phyloP scores from a whole-genome alignment of 2,329 filamentous ascomycete genomes.

The Spiromastix sp. region DNA sequence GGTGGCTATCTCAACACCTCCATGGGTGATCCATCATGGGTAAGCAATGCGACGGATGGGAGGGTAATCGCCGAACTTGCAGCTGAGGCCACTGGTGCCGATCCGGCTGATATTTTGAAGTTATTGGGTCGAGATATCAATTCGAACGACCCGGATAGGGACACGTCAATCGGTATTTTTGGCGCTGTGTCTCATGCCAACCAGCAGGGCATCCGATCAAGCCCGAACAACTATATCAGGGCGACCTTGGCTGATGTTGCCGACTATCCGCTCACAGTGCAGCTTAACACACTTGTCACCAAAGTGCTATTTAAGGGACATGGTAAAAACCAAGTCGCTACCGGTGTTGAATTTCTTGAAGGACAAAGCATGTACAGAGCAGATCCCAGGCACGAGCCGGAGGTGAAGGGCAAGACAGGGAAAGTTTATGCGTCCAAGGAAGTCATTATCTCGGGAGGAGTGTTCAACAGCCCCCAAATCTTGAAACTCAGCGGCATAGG shows the following conservation, averaged over 20 bases:
- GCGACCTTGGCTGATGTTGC: constrained; percentile 13
- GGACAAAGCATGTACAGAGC: constrained; percentile 39
- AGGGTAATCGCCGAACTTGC: constrained; percentile 38
- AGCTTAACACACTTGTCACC: constrained; percentile 38
- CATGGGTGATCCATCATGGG: constrained; percentile 9
- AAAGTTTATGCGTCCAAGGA: constrained; percentile 32
- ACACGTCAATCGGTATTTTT: constrained; percentile 41
- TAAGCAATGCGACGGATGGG: constrained; percentile 28
- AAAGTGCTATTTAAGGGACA: constrained; percentile 35
- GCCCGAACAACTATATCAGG: constrained; percentile 32
- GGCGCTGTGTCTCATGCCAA: constrained; percentile 32
- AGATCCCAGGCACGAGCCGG: constrained; percentile 25
- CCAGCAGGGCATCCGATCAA: constrained; percentile 39
- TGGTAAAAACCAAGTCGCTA: constrained; percentile 31
- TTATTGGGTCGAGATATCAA: constrained; percentile 44
- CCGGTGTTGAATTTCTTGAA: constrained; percentile 41
- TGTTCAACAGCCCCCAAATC: constrained; percentile 55
- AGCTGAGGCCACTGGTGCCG: constrained; percentile 40
- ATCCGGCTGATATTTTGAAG: constrained; percentile 33
- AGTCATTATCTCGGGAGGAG: constrained; percentile 41
- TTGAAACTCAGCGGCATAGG: constrained; percentile 57
- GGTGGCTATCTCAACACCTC: constrained; percentile 37
- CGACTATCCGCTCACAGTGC: constrained; percentile 47
- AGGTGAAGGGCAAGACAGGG: constrained; percentile 16
- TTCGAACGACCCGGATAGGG: constrained; percentile 30